Evolutionary conservation across 2,329 filamentous ascomycete species (phyloP), one percentile per base, ranked within the genome.

Genomic region (Calonectria honghensis): DNA sequence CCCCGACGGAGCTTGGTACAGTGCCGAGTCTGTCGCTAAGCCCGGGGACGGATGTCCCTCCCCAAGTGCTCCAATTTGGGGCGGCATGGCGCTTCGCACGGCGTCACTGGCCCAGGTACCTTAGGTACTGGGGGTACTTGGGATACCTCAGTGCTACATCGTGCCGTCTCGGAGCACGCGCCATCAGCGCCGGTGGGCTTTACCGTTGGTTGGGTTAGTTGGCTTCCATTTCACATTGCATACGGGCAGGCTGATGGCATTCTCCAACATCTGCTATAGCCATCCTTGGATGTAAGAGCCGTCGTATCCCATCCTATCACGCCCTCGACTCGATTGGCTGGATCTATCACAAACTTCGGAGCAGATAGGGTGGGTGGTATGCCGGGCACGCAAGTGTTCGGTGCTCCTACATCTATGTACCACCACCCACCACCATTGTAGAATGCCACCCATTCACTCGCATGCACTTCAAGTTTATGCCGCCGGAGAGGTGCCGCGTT

Each of bases 81-180:
- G 79, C 78, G 79, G 79, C 79, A 79, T 79, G 79, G 79, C 79
- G 79, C 79, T 80, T 80, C 79, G 59, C 71, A 79, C 76, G 73
- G 79, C 77, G 79, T 80, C 77, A 79, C 77, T 77, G 61, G 72
- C 66, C 73, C 70, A 70, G 39, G 73, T 76, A 70, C 66, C 41
- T n/a, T 50, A 78, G 70, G 76, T 79, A 80, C 77, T 68, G 67
- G 16, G 13, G 51, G 73, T 63, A 65, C 61, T 32, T 63, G 52
- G 61, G 72, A 74, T 75, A 73, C 65, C 31, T 59, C 48, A 32
- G 61, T 57, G 50, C 48, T 75, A 51, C 73, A 32, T 67, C 37
- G 74, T 68, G 63, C 70, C 63, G 48, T 67, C 39, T 32, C 32
- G 14, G 32, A 52, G 32, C 64, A 52, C 64, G 32, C 65, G 32